Base-by-base conservation (phyloP, 2,329 filamentous ascomycete genomes). In the Zasmidium citrigriseum region DNA sequence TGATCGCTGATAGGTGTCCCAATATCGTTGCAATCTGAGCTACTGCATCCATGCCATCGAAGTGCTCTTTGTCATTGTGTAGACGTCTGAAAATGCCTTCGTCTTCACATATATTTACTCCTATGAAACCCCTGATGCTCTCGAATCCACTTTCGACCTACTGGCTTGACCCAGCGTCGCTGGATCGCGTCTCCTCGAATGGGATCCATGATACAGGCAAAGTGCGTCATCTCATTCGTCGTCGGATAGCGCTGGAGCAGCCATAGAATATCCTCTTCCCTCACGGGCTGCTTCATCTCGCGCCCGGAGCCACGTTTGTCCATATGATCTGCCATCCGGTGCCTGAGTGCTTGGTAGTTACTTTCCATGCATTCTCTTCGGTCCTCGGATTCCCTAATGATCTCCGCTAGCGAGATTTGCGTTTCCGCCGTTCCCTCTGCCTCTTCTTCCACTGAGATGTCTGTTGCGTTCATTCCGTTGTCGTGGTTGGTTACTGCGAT, bases 221-320 rank as follows among this genome's bases (percentile, higher is more conserved):
- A 87, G 70, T 88, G 84, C 1, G 83, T 86, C 34, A 74, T 76
- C 55, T 84, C 80, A 64, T 86, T 87, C 16, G 78, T 78, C 2
- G 82, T 81, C 0, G 84, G 84, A 59, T 79, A 82, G 14, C 72
- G 72, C 21, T 73, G 72, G 9, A 85, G 72, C 83, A 83, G 84
- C 11, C 71, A 64, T 1, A 77, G 71, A 2, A 85, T 65, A 25
- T 77, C 72, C 10, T 71, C 68, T 59, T 65, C 70, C 25, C 59
- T 72, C 46, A 68, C 64, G 58, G 50, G 76, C 67, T 46, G 60
- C 65, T 20, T 70, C 62, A 46, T 11, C 65, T 68, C 11, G 69
- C 47, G 7, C 52, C 21, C 18, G 9, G 12, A n/a, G n/a, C 34
- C 11, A 41, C 7, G n/a, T 7, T 34, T 29, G 16, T 47, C 55